A percentile compares a stretch with the other conserved stretches of the same genome.
These are phyloP conservation scores for Penicillium sp. DNA, from an alignment of 2,329 filamentous ascomycete species.

Conservation along the genomic window DNA sequence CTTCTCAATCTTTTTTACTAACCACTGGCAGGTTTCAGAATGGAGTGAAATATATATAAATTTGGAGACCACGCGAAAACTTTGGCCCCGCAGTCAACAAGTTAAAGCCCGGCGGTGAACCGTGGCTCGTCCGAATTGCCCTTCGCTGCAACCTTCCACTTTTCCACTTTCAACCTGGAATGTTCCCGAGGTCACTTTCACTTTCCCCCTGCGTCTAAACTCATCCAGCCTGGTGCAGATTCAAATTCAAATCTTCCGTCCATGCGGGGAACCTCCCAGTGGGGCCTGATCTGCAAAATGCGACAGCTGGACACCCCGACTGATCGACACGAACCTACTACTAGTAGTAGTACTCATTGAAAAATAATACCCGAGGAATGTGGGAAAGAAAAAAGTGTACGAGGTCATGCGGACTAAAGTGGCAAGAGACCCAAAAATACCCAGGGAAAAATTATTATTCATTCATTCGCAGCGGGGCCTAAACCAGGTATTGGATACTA, in stretches of 20 bases:
- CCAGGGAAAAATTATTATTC: constrained; percentile 8
- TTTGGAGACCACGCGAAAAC: too few species aligned
- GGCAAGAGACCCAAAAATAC: neutral
- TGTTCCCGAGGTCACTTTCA: neutral
- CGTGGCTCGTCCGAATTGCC: neutral
- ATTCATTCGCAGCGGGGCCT: constrained; percentile 14
- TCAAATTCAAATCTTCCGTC: constrained; percentile 6
- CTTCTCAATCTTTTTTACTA: too few species aligned
- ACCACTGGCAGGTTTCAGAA: too few species aligned
- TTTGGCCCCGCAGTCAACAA: constrained; percentile 17
- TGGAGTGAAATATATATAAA: too few species aligned
- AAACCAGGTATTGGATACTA: constrained; percentile 16
- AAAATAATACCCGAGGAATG: neutral
- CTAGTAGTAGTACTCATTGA: neutral
- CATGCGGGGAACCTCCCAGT: constrained; percentile 6
- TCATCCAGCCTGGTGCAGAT: neutral
- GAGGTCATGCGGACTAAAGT: neutral
- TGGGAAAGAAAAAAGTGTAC: neutral
- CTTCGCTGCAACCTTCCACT: neutral
- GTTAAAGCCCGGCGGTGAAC: constrained; percentile 19
- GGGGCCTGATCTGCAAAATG: constrained; percentile 8
- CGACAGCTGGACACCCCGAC: neutral
- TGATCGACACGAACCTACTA: constrained; percentile 6
- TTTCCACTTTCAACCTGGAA: neutral
- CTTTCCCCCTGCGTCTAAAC: neutral